A percentile compares a stretch with the other conserved stretches of the same genome.
These are phyloP conservation scores for Castanea crenata DNA, from an alignment of 306 rosid species.

Conservation along the genomic window DNA sequence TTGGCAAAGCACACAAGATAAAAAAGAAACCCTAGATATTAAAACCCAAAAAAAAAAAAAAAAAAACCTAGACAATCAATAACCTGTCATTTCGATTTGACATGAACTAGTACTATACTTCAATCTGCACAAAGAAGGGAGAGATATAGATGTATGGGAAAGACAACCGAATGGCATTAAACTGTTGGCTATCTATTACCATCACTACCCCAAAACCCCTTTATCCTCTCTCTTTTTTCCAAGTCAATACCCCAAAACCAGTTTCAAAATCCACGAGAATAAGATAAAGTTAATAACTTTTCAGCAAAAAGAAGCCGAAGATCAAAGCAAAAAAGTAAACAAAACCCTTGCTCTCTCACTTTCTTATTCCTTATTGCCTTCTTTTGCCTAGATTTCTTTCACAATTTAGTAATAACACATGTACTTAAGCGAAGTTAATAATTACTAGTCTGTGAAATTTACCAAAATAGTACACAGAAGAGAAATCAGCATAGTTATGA, in stretches of 20 bases:
- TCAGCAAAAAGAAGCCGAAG: not conserved
- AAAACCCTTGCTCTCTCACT: not conserved
- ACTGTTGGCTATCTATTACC: not conserved
- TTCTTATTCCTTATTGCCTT: not conserved
- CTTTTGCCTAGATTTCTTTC: not conserved
- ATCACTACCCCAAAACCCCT: not conserved
- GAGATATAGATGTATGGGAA: not conserved
- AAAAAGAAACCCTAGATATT: slow-evolving; percentile 10
- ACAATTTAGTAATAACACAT: not conserved
- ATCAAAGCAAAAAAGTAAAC: not conserved
- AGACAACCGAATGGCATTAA: not conserved
- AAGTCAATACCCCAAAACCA: not conserved
- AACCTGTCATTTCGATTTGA: not conserved
- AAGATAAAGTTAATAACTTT: not conserved
- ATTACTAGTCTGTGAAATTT: not conserved
- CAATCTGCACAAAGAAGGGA: not conserved
- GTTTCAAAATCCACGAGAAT: not conserved
- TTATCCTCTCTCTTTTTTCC: too few species aligned
- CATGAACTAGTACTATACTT: not conserved
- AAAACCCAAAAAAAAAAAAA: not conserved
- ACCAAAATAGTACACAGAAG: not conserved
- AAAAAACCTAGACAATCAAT: not conserved
- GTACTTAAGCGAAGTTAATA: not conserved
- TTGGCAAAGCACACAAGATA: not conserved
- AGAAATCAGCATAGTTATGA: not conserved